Percentiles rank a stretch among this genome's conserved stretches.
phyloP scores from a whole-genome alignment of 257 asterid genomes.

The Schizonepeta tenuifolia region DNA sequence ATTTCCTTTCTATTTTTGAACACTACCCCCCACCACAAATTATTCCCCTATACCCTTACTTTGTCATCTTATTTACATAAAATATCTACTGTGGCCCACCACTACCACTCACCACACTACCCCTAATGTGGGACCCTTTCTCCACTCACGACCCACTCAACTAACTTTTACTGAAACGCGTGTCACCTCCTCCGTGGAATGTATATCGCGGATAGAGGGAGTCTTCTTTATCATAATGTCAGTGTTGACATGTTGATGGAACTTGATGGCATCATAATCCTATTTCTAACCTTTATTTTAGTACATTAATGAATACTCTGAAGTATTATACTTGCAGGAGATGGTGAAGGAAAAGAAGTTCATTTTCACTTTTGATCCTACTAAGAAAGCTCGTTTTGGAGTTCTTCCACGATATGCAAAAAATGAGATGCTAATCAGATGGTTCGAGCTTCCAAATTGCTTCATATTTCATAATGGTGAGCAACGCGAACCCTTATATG shows the following conservation, averaged over 20 bases:
- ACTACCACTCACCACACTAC: too few relatives aligned
- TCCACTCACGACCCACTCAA: too few relatives aligned
- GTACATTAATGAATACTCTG: slow-evolving; percentile 3
- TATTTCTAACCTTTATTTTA: slow-evolving; percentile 10
- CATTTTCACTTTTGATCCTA: slow-evolving; percentile 69
- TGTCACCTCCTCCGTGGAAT: too few relatives aligned
- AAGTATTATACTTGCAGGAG: slow-evolving; percentile 58
- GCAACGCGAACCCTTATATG: slow-evolving; percentile 35
- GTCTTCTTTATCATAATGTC: background rate
- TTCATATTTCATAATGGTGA: slow-evolving; percentile 96
- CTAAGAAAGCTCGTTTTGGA: slow-evolving; percentile 91
- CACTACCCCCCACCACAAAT: too few relatives aligned
- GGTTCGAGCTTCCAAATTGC: slow-evolving; percentile 99
- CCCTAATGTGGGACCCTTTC: too few relatives aligned
- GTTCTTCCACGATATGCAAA: slow-evolving; percentile 91
- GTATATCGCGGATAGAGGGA: too few relatives aligned
- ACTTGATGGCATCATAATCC: background rate
- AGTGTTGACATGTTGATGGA: background rate
- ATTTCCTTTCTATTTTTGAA: too few relatives aligned
- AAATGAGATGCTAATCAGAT: slow-evolving; percentile 75
- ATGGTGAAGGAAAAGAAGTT: slow-evolving; percentile 87
- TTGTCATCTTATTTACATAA: too few relatives aligned
- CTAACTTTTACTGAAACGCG: too few relatives aligned
- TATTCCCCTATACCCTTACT: too few relatives aligned
- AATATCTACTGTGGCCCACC: too few relatives aligned